Base-by-base conservation (phyloP, 306 rosid species). In the Cucurbita pepo region DNA sequence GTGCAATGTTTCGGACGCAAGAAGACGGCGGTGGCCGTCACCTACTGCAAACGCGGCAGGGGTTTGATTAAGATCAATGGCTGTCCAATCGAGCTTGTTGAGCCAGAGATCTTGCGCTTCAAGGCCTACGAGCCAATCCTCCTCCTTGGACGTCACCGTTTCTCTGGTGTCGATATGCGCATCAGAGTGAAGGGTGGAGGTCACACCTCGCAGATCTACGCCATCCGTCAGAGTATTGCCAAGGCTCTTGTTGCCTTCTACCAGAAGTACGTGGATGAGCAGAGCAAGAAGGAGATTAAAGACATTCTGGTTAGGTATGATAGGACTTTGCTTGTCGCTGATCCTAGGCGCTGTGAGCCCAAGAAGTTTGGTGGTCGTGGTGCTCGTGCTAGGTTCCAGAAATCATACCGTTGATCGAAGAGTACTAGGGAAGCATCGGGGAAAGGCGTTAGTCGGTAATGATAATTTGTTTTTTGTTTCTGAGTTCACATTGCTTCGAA, bases 321-420 rank as follows among this genome's bases (percentile, higher is more conserved):
- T 38, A 47, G 89, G 9, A 88, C 92, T 3, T 44, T 88, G 72
- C 88, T 88, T 1, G 89, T 88, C 0, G 92, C 88, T 21, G 88
- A 88, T 67, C 92, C 89, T 0, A 80, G 92, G 69, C 85, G 88
- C 58, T 88, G 92, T 34, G 89, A 85, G 85, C 92, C 92, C 9
- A 88, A 88, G 88, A 88, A 88, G 79, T 88, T 88, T 30, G 92
- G 89, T 41, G 89, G 92, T 64, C 92, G 88, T 36, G 89, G 89
- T 45, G 92, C 89, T 34, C 85, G 86, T 5, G 85, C 89, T 8
- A 83, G 86, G 85, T 88, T 88, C 81, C 88, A 88, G 84, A 88
- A 88, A 38, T 88, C 92, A 2, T 85, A 88, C 81, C 88, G 88
- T 83, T 88, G 82, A 80, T 74, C 69, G 60, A 61, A 0, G 19